These are phyloP conservation scores for Paramarasmius palmivorus DNA, from an alignment of 1,284 basidiomycete species.

Conservation along the genomic window DNA sequence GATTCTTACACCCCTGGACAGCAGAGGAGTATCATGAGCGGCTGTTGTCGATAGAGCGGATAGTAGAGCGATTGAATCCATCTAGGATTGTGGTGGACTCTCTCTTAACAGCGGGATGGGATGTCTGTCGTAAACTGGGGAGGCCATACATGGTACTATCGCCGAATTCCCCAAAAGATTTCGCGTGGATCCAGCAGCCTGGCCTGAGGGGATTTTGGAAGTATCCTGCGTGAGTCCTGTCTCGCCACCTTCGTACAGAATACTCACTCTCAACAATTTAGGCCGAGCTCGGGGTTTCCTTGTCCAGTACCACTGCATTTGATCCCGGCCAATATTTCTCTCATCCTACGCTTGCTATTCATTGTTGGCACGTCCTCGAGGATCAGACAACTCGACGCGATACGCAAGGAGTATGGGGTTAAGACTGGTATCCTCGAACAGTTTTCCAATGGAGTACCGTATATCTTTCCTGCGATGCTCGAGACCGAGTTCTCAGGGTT, in stretches of 20 bases:
- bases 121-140: too few relatives aligned
- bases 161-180: too few relatives aligned
- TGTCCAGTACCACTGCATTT: constrained; percentile 10
- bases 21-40: constrained; percentile 5
- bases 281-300: constrained; percentile 9
- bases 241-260: too few relatives aligned
- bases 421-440: background rate
- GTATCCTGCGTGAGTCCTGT: too few relatives aligned
- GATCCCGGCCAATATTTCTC: constrained; percentile 9
- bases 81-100: too few relatives aligned
- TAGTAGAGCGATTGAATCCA: too few relatives aligned
- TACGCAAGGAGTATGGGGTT: constrained; percentile 1
- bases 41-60: constrained; percentile 1
- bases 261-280: background rate
- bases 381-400: background rate
- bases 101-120: too few relatives aligned
- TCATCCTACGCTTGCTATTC: constrained; percentile 5
- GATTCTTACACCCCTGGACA: constrained; percentile 5
- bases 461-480: constrained; percentile 8
- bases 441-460: background rate
- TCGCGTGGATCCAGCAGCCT: too few relatives aligned
- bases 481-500: constrained; percentile 8
- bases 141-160: too few relatives aligned
- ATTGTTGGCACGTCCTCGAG: background rate
- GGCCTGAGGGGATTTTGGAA: too few relatives aligned